Conservation (phyloP, 2,329 filamentous ascomycete genomes). For the Venturia nashicola region DNA sequence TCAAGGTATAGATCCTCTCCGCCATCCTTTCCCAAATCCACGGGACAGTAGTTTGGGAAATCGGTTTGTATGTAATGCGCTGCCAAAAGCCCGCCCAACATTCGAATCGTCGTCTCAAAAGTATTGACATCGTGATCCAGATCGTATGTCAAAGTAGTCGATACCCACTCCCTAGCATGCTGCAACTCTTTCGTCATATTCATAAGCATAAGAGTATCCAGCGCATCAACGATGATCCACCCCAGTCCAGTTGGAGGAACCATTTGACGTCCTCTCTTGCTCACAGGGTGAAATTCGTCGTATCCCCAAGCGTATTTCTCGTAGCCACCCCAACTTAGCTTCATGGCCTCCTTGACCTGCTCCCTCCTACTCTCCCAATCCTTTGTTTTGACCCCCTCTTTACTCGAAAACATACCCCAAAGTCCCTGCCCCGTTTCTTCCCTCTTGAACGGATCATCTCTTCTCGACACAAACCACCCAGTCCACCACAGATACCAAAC, state of each 20-base stretch:
- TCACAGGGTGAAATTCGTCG: constrained; percentile 77
- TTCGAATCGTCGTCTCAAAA: constrained; percentile 95
- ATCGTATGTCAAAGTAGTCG: constrained; percentile 68
- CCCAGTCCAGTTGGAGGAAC: constrained; percentile 68
- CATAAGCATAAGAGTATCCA: constrained; percentile 98
- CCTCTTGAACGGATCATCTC: background rate
- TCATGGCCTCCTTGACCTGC: constrained; percentile 78
- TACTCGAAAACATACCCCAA: constrained; percentile 20
- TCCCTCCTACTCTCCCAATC: constrained; percentile 73
- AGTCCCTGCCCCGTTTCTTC: background rate
- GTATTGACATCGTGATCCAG: constrained; percentile 94
- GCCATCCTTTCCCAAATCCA: constrained; percentile 53
- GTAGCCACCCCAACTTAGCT: constrained; percentile 86
- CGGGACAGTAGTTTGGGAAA: constrained; percentile 67
- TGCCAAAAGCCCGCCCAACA: constrained; percentile 85
- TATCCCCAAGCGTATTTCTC: constrained; percentile 87
- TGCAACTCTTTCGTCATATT: constrained; percentile 78
- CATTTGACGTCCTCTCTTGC: constrained; percentile 74
- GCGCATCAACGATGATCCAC: constrained; percentile 94
- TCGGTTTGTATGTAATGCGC: constrained; percentile 88
- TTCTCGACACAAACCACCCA: constrained; percentile 41
- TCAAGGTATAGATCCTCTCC: constrained; percentile 92
- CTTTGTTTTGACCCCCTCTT: constrained; percentile 24
- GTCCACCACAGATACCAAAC: constrained; percentile 57
- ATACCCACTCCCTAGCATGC: constrained; percentile 81